phyloP scores from a whole-genome alignment of 768 basidiomycete genomes.

The Lentinus brumalis region DNA sequence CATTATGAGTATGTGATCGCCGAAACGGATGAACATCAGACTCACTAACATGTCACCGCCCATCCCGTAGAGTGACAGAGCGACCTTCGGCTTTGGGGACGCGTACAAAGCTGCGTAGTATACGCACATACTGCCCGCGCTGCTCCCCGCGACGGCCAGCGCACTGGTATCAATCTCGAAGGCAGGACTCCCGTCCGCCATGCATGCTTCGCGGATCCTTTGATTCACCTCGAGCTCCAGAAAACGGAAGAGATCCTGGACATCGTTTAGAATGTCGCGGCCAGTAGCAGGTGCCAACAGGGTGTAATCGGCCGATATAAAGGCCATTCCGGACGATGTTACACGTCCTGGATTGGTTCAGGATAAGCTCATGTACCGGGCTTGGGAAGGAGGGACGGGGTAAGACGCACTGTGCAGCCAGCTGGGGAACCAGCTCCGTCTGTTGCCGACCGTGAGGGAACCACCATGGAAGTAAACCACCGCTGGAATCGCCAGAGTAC shows the following conservation, averaged over 20 bases:
- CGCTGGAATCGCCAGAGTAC: conserved; percentile 24
- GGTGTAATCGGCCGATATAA: conserved; percentile 66
- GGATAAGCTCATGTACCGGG: background rate
- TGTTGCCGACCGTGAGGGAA: conserved; percentile 61
- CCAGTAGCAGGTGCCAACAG: conserved; percentile 55
- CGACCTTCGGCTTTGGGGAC: conserved; percentile 51
- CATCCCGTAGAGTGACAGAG: conserved; percentile 63
- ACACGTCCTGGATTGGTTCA: conserved; percentile 43
- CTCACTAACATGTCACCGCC: conserved; percentile 58
- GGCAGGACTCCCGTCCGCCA: background rate
- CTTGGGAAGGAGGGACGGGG: background rate
- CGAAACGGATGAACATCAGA: background rate
- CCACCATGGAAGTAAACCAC: conserved; percentile 53
- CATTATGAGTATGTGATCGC: background rate
- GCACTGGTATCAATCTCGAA: conserved; percentile 45
- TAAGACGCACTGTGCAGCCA: conserved; percentile 57
- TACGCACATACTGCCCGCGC: conserved; percentile 65
- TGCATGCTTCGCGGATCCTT: background rate
- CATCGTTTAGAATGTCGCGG: conserved; percentile 58
- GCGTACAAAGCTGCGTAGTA: conserved; percentile 61
- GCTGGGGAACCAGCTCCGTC: conserved; percentile 61
- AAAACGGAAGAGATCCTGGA: conserved; percentile 57
- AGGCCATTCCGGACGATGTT: conserved; percentile 48
- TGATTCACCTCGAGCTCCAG: conserved; percentile 32
- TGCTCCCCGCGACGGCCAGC: conserved; percentile 57